These are phyloP conservation scores for Hyphopichia burtonii DNA, from an alignment of 1,139 yeast genomes.

Conservation along the genomic window DNA sequence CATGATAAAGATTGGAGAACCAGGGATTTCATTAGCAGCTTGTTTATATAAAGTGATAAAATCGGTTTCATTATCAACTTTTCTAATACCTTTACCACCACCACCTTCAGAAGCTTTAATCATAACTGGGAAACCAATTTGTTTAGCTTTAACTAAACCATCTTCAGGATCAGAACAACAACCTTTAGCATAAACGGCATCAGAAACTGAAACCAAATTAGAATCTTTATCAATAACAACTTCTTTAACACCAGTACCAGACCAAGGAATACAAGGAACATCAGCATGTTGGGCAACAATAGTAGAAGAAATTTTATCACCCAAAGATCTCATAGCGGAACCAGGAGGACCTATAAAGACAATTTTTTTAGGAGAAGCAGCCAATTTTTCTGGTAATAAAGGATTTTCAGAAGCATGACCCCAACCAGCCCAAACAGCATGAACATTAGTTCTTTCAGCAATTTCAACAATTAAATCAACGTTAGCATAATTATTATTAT, in stretches of 20 bases:
- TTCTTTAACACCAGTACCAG: slow-evolving; percentile 92
- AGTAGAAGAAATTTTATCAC: slow-evolving; percentile 96
- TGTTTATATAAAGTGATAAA: slow-evolving; percentile 73
- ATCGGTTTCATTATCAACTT: slow-evolving; percentile 76
- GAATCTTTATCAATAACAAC: slow-evolving; percentile 67
- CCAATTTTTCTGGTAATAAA: slow-evolving; percentile 84
- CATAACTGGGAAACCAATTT: slow-evolving; percentile 96
- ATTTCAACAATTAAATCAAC: slow-evolving; percentile 95
- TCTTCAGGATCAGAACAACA: slow-evolving; percentile 86
- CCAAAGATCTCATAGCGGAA: slow-evolving; percentile 97
- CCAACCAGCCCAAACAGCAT: slow-evolving; percentile 99
- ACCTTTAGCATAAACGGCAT: slow-evolving; percentile 78
- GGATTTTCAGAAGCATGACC: slow-evolving; percentile 99
- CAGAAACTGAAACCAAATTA: slow-evolving; percentile 85
- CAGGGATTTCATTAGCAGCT: slow-evolving; percentile 93
- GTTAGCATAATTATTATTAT: slow-evolving; percentile 96
- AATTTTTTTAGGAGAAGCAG: slow-evolving; percentile 84
- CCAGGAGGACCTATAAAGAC: slow-evolving; percentile 98
- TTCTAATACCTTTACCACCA: slow-evolving; percentile 98
- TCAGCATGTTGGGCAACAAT: slow-evolving; percentile 98
- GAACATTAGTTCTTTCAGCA: slow-evolving; percentile 94
- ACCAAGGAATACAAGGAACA: slow-evolving; percentile 99
- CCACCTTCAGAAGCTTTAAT: slow-evolving; percentile 98
- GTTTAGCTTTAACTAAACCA: slow-evolving; percentile 77
- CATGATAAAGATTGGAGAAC: slow-evolving; percentile 95